These are phyloP conservation scores for Phytophthora sp. DNA, from an alignment of 352 stramenopile species.

Conservation along the genomic window DNA sequence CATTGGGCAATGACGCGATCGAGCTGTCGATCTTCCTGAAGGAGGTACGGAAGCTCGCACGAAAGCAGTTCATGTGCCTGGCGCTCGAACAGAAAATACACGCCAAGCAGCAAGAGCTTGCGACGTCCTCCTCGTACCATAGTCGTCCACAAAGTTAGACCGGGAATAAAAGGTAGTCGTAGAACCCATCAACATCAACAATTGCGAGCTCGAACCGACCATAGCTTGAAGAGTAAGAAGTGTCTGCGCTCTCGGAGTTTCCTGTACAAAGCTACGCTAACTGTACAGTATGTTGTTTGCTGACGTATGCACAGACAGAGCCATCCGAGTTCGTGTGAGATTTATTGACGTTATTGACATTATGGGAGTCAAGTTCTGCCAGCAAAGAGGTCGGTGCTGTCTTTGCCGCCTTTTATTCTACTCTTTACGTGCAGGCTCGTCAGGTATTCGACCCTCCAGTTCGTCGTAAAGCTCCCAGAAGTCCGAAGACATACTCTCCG, in stretches of 20 bases:
- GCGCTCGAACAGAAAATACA: conserved; percentile 90
- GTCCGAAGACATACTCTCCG: conserved; percentile 33
- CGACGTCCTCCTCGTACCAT: conserved; percentile 64
- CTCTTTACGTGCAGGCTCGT: conserved; percentile 36
- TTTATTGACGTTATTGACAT: conserved; percentile 20
- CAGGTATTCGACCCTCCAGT: conserved; percentile 29
- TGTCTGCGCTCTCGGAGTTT: background rate
- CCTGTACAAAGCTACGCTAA: background rate
- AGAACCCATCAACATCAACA: conserved; percentile 43
- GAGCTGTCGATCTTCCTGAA: conserved; percentile 85
- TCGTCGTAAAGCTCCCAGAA: conserved; percentile 33
- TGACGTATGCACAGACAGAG: background rate
- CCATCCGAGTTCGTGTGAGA: too few species aligned
- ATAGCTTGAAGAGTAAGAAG: background rate
- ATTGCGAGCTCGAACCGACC: conserved; percentile 18
- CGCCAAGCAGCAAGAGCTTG: conserved; percentile 72
- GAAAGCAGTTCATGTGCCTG: conserved; percentile 92
- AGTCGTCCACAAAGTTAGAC: conserved; percentile 40
- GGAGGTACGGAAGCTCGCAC: conserved; percentile 88
- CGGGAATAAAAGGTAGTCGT: conserved; percentile 36
- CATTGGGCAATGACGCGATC: conserved; percentile 89
- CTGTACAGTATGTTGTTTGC: background rate
- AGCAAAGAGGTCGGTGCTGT: conserved; percentile 21
- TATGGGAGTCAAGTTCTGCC: conserved; percentile 5
- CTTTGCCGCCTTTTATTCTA: conserved; percentile 24